Conservation (phyloP, 352 stramenopile genomes). For the Pythium aristosporum region DNA sequence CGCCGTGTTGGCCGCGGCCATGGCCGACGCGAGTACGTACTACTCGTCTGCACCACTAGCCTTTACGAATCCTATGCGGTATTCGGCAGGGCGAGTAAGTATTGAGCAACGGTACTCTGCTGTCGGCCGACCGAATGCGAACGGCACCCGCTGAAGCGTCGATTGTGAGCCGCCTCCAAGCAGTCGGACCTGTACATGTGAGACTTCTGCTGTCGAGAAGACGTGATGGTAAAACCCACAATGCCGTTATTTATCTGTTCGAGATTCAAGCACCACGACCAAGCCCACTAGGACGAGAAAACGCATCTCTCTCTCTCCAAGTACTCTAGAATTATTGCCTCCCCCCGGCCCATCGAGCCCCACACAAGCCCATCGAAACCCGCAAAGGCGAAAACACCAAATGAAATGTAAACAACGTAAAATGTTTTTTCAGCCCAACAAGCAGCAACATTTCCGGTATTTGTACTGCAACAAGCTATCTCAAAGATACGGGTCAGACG, state of each 20-base stretch:
- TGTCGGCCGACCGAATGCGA: background rate
- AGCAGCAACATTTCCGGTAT: too few relatives aligned
- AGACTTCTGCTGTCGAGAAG: background rate
- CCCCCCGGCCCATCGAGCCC: too few relatives aligned
- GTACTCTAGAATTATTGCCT: too few relatives aligned
- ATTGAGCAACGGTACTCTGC: background rate
- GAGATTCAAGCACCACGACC: background rate
- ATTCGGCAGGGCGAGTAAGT: constrained; percentile 11
- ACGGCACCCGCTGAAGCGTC: constrained; percentile 2
- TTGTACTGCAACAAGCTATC: too few relatives aligned
- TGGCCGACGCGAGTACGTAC: constrained; percentile 23
- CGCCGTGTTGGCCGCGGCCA: constrained; percentile 18
- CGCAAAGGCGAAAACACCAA: too few relatives aligned
- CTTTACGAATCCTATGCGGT: background rate
- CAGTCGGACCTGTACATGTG: constrained; percentile 25
- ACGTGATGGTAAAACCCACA: background rate
- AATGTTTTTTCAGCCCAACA: too few relatives aligned
- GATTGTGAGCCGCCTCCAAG: constrained; percentile 23
- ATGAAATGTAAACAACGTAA: too few relatives aligned
- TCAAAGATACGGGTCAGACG: background rate
- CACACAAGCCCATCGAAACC: too few relatives aligned
- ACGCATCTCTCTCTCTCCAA: too few relatives aligned
- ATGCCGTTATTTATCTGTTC: constrained; percentile 29
- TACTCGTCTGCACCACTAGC: constrained; percentile 12
- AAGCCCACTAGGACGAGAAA: too few relatives aligned